Conservation (phyloP, 768 basidiomycete genomes). For the Hygrocybe punicea region DNA sequence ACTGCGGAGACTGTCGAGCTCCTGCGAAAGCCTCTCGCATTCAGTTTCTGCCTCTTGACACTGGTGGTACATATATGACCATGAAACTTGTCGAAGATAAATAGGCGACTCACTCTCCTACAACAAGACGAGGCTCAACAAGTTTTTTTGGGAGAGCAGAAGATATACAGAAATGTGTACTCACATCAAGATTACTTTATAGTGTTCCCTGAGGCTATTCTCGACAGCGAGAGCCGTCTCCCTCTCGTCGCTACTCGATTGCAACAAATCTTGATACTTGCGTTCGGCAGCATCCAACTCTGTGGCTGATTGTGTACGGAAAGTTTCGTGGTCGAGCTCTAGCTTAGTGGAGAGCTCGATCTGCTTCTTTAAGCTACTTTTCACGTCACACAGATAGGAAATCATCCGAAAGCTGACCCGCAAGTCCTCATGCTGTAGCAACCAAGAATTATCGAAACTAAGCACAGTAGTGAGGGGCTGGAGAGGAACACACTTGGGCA, state of each 20-base stretch:
- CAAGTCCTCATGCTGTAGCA: conserved; percentile 48
- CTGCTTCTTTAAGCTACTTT: conserved; percentile 36
- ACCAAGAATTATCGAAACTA: conserved; percentile 9
- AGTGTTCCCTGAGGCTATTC: conserved; percentile 52
- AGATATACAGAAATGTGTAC: neutral
- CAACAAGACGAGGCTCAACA: neutral
- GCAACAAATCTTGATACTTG: conserved; percentile 41
- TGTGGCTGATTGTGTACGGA: conserved; percentile 33
- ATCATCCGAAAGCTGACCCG: conserved; percentile 49
- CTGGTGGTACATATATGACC: neutral
- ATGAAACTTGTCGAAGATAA: neutral
- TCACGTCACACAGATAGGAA: conserved; percentile 48
- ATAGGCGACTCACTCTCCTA: conserved; percentile 2
- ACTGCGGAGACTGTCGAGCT: neutral
- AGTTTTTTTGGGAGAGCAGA: neutral
- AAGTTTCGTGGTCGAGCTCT: conserved; percentile 24
- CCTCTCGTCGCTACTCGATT: conserved; percentile 44
- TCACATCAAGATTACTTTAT: conserved; percentile 28
- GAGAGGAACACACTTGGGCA: conserved; percentile 39
- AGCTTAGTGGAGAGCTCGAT: conserved; percentile 33
- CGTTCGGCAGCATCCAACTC: conserved; percentile 30
- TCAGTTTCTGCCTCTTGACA: conserved; percentile 1
- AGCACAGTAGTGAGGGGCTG: conserved; percentile 1
- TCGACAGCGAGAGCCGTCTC: conserved; percentile 51
- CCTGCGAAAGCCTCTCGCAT: neutral